Evolutionary conservation across 2,329 filamentous ascomycete species (phyloP).

Genomic region (Alternaria triticimaculans): DNA sequence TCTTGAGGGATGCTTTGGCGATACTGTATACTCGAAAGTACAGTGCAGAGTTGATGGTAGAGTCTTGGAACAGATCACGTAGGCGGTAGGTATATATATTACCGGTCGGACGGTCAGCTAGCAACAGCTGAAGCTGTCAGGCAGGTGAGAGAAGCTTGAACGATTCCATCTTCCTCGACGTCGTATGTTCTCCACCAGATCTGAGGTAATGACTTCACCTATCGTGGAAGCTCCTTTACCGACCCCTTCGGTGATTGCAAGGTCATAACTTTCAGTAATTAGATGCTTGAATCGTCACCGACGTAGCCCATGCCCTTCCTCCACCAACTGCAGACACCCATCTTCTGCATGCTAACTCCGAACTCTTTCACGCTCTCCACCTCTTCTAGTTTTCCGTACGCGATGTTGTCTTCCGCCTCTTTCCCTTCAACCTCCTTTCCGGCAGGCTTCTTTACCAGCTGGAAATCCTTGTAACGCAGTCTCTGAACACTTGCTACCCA

Average conservation of each 20-base stretch:
- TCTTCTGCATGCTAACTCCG: conserved; percentile 64
- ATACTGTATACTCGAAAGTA: not conserved
- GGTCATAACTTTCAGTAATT: not conserved
- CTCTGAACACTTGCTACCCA: conserved; percentile 71
- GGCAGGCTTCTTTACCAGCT: conserved; percentile 64
- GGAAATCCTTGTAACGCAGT: conserved; percentile 75
- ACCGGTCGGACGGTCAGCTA: not conserved
- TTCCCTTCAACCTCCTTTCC: conserved; percentile 24
- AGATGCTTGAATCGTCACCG: conserved; percentile 20
- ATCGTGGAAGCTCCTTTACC: not conserved
- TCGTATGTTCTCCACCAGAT: not conserved
- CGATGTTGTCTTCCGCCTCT: not conserved
- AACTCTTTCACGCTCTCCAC: conserved; percentile 70
- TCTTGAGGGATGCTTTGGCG: not conserved
- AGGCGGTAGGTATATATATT: not conserved
- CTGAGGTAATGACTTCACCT: not conserved
- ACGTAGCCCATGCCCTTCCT: conserved; percentile 68
- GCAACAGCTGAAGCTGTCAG: not conserved
- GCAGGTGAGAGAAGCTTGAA: not conserved
- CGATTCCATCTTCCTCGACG: not conserved
- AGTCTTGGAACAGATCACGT: not conserved
- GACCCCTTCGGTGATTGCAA: not conserved
- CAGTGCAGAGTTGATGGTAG: not conserved
- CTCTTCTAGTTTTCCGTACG: conserved; percentile 58
- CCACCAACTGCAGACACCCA: conserved; percentile 71